Percentiles rank a stretch among this genome's conserved stretches.
These are phyloP conservation scores for Tothia fuscella DNA, from an alignment of 2,329 filamentous ascomycete genomes.

Conservation along the genomic window DNA sequence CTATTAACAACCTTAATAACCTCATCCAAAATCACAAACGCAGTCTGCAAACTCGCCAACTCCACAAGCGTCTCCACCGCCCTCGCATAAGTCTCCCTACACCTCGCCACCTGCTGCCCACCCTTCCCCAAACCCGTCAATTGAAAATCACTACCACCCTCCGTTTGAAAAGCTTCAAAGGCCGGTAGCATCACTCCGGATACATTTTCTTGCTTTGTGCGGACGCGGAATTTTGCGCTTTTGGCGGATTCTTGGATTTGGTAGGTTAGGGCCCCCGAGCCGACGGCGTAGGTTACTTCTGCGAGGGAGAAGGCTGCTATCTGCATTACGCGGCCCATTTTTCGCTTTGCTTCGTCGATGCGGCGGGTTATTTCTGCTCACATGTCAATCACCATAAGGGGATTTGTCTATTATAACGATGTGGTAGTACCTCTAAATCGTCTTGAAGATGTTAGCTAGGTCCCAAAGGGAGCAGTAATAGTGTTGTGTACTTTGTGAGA, in stretches of 20 bases:
- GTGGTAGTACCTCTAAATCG: constrained; percentile 66
- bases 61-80: constrained; percentile 95
- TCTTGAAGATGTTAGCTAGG: constrained; percentile 34
- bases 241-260: constrained; percentile 96
- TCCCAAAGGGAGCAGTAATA: constrained; percentile 18
- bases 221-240: constrained; percentile 80
- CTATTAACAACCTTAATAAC: constrained; percentile 99
- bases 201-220: constrained; percentile 96
- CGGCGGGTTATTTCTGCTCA: constrained; percentile 72
- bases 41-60: constrained; percentile 89
- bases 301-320: constrained; percentile 95
- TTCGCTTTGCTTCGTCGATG: constrained; percentile 97
- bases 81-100: constrained; percentile 87
- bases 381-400: constrained; percentile 18
- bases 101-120: constrained; percentile 91
- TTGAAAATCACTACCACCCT: constrained; percentile 90
- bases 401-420: constrained; percentile 5
- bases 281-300: constrained; percentile 94
- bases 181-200: constrained; percentile 88
- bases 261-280: constrained; percentile 79
- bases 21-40: constrained; percentile 94
- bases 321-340: constrained; percentile 99
- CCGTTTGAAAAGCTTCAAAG: constrained; percentile 82
- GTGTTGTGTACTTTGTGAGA: constrained; percentile 60
- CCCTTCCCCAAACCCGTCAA: constrained; percentile 93